A percentile compares a stretch with the other conserved stretches of the same genome.
Conservation (phyloP, 805 yeast genomes). For the Starmerella floricola region DNA sequence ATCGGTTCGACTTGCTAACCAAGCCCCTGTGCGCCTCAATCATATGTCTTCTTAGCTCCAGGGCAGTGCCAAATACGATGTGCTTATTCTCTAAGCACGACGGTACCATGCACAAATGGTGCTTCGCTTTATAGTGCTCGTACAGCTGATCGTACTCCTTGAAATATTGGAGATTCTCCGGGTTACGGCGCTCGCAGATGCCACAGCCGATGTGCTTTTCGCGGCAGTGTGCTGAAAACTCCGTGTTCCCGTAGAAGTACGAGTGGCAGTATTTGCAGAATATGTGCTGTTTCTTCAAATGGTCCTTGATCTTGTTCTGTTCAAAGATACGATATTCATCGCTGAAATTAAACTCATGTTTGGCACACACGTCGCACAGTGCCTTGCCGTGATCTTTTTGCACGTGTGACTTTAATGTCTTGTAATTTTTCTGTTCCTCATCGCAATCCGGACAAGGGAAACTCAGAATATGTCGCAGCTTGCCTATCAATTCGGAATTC, state of each 20-base stretch:
- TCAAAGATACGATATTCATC: slow-evolving; percentile 54
- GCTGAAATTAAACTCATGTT: slow-evolving; percentile 66
- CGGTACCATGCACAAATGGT: slow-evolving; percentile 65
- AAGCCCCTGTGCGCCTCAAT: slow-evolving; percentile 63
- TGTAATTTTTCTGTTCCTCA: slow-evolving; percentile 33
- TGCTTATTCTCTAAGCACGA: slow-evolving; percentile 78
- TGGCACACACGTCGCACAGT: slow-evolving; percentile 65
- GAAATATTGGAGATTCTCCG: slow-evolving; percentile 57
- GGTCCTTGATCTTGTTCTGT: slow-evolving; percentile 50
- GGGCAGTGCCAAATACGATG: slow-evolving; percentile 77
- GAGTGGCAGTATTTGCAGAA: slow-evolving; percentile 62
- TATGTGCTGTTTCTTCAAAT: slow-evolving; percentile 60
- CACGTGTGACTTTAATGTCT: slow-evolving; percentile 52
- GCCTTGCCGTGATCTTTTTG: slow-evolving; percentile 46
- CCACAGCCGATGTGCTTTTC: slow-evolving; percentile 80
- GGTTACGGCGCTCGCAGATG: slow-evolving; percentile 58
- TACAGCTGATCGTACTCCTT: slow-evolving; percentile 62
- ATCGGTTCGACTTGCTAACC: slow-evolving; percentile 32
- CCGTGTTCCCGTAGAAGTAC: slow-evolving; percentile 81
- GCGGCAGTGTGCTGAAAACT: slow-evolving; percentile 67
- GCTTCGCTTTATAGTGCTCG: slow-evolving; percentile 60
- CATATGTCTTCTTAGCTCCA: slow-evolving; percentile 82
- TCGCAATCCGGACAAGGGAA: slow-evolving; percentile 27
- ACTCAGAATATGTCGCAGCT: slow-evolving; percentile 44
- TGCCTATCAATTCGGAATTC: slow-evolving; percentile 31